These are phyloP conservation scores for Micromonas pusilla DNA, from an alignment of 139 green algal genomes.

Conservation along the genomic window DNA sequence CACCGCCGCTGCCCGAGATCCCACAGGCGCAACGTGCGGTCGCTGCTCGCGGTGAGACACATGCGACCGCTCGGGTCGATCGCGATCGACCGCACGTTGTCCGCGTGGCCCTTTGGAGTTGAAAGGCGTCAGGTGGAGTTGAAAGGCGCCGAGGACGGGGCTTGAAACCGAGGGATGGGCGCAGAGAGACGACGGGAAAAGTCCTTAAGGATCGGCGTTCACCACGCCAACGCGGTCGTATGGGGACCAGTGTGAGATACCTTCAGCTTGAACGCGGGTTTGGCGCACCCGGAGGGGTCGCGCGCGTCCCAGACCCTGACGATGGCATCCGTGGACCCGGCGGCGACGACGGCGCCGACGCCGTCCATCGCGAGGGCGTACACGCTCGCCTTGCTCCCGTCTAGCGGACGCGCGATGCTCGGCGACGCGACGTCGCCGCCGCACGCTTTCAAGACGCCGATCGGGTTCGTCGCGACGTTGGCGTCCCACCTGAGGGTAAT, in stretches of 20 bases:
- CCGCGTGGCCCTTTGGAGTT: slow-evolving; percentile 69
- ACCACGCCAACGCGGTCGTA: no score
- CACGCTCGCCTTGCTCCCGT: slow-evolving; percentile 44
- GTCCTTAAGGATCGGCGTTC: no score
- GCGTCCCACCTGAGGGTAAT: no score
- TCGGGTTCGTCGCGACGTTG: no score
- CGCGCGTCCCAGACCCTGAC: slow-evolving; percentile 58
- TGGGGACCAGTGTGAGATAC: no score
- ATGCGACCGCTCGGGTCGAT: slow-evolving; percentile 44
- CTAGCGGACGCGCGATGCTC: not conserved
- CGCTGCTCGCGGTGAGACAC: slow-evolving; percentile 59
- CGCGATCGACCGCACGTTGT: slow-evolving; percentile 49
- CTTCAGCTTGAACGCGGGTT: no score
- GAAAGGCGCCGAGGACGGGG: no score
- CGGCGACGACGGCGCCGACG: slow-evolving; percentile 49
- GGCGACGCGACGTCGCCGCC: not conserved
- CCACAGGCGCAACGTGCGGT: slow-evolving; percentile 78
- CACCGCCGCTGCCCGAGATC: slow-evolving; percentile 74
- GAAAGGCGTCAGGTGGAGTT: no score
- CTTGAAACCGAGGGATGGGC: no score
- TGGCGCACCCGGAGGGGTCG: no score
- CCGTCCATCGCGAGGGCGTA: slow-evolving; percentile 62
- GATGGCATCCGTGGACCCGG: slow-evolving; percentile 50
- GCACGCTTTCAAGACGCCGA: no score
- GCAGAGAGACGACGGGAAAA: no score